Evolutionary conservation across 108 stramenopile genomes (phyloP), one percentile per base, ranked within the genome.

Genomic region (Discostella stelligeroides): DNA sequence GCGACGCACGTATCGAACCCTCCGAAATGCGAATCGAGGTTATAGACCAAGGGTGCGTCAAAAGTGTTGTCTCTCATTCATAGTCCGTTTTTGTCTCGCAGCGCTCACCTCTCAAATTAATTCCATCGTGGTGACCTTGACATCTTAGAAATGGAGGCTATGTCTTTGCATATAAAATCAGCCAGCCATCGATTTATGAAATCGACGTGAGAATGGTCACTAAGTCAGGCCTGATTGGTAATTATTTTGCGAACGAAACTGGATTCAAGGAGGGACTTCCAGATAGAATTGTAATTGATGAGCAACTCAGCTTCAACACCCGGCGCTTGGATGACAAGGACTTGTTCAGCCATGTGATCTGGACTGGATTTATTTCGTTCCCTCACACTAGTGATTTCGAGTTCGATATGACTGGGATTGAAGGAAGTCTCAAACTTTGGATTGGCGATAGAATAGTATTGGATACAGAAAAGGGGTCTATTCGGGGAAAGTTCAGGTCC

Each of bases 201-300:
- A 37, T 73, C 14, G 72, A 73, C 42, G 63, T 73, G 21, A 41
- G 54, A 18, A 46, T 73, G 72, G 72, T 73, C n/a, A 64, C 72
- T 27, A 41, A 25, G 4, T 21, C 72, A 9, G 72, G 72, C 0
- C 29, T 73, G 7, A 10, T 63, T 17, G 62, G 53, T 30, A 53
- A 57, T 20, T 73, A 73, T 30, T 57, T 57, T 46, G 28, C 45
- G 55, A 47, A 43, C 23, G 46, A 21, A 38, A 61, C 18, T 7
- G 38, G 21, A 10, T 63, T 64, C 43, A 57, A 63, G 17, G 49
- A 42, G 5, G 61, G 62, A n/a, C 15, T 38, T n/a, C 63, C 63
- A 28, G 43, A 45, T 5, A 25, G 42, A 38, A 27, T 21, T 8
- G 21, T 48, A n/a, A 21, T 64, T 57, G 55, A 64, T 10, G 24